phyloP scores from a whole-genome alignment of 768 basidiomycete species.

The Boletus rufocinnamomeus region DNA sequence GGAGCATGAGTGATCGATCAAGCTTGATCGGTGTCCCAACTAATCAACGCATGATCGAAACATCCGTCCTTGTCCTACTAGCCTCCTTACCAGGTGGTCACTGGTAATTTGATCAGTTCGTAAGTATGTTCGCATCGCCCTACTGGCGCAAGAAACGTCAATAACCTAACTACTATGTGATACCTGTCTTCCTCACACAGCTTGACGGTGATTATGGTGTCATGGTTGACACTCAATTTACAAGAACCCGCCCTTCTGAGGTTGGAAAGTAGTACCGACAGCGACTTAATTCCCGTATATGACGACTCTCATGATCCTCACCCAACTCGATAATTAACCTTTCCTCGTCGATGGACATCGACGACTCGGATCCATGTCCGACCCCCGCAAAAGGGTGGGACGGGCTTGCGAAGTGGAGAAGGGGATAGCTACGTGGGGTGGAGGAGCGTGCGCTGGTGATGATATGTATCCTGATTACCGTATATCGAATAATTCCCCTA shows the following conservation, averaged over 20 bases:
- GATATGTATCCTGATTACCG: background rate
- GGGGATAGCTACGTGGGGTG: too few species aligned
- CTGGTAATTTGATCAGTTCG: background rate
- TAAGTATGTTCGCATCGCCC: background rate
- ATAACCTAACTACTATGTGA: background rate
- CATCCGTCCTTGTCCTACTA: background rate
- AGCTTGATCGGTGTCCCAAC: background rate
- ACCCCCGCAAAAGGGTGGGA: background rate
- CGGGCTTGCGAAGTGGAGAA: background rate
- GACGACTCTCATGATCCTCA: conserved; percentile 7
- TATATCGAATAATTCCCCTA: too few species aligned
- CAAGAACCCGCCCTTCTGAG: background rate
- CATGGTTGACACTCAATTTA: conserved; percentile 23
- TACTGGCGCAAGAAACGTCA: background rate
- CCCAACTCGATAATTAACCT: conserved; percentile 1
- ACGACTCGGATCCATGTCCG: background rate
- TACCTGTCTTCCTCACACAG: background rate
- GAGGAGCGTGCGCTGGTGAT: background rate
- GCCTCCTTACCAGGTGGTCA: background rate
- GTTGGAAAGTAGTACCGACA: background rate
- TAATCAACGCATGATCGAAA: background rate
- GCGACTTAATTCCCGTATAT: background rate
- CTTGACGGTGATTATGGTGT: conserved; percentile 18
- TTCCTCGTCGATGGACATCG: background rate
- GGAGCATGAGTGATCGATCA: conserved; percentile 7